Evolutionary conservation across 2,329 filamentous ascomycete species (phyloP).

Genomic region (Pyrenophora teres): DNA sequence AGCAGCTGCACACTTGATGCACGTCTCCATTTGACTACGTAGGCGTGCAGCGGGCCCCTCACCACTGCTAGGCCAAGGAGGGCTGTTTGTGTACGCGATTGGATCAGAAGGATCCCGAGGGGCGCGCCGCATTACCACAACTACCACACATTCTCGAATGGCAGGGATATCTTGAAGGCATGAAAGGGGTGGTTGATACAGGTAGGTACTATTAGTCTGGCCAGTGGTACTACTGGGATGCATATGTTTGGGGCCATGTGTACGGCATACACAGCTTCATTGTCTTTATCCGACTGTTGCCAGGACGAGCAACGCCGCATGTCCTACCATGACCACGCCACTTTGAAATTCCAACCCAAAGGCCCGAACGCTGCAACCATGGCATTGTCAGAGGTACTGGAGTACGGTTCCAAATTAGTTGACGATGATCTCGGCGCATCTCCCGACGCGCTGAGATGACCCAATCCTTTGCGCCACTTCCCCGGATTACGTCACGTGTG

Average conservation of each 20-base stretch:
- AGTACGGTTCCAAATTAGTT: neutral
- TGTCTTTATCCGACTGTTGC: too few relatives aligned
- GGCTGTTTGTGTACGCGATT: constrained; percentile 25
- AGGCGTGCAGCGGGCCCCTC: constrained; percentile 24
- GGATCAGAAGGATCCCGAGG: constrained; percentile 14
- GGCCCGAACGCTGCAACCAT: neutral
- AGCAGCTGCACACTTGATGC: constrained; percentile 6
- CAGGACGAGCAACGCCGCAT: too few relatives aligned
- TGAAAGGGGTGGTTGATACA: neutral
- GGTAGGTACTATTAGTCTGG: neutral
- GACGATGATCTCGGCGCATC: neutral
- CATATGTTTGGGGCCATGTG: too few relatives aligned
- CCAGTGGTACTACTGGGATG: neutral
- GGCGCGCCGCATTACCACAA: constrained; percentile 11
- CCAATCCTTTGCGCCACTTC: constrained; percentile 13
- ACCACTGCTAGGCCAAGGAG: constrained; percentile 14
- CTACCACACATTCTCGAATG: neutral
- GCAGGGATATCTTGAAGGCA: neutral
- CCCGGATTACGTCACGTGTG: constrained; percentile 17
- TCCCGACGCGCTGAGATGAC: neutral
- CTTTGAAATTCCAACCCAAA: neutral
- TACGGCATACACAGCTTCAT: too few relatives aligned
- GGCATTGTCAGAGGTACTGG: neutral
- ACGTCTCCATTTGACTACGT: constrained; percentile 21
- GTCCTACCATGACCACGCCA: too few relatives aligned